These are phyloP conservation scores for Nephelium lappaceum DNA, from an alignment of 345 rosid species.

Conservation along the genomic window DNA sequence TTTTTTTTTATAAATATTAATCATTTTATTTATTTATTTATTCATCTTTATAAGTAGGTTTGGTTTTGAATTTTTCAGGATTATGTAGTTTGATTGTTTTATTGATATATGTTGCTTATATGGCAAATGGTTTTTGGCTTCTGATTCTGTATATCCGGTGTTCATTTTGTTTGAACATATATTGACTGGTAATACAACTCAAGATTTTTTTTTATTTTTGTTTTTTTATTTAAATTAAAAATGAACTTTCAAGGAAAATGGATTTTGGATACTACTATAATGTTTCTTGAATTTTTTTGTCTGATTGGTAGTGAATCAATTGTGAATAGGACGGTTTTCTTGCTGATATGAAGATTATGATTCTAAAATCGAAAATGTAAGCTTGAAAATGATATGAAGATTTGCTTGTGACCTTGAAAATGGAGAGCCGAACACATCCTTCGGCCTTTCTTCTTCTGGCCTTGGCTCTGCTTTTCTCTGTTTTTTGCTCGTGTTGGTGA, in stretches of 20 bases:
- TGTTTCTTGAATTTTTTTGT: neutral
- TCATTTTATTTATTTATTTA: neutral
- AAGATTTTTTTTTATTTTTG: neutral
- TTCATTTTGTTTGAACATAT: neutral
- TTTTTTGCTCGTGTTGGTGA: conserved; percentile 6
- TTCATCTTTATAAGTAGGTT: neutral
- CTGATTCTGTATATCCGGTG: neutral
- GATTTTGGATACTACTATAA: neutral
- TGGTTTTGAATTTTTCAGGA: neutral
- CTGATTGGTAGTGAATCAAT: neutral
- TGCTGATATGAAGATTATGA: neutral
- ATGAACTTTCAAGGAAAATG: too few relatives aligned
- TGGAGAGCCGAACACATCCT: neutral
- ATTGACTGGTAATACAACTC: neutral
- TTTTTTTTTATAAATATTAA: neutral
- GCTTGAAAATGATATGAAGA: too few relatives aligned
- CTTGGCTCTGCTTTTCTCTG: conserved; percentile 7
- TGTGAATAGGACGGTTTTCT: neutral
- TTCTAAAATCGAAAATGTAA: neutral
- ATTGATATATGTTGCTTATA: conserved; percentile 6
- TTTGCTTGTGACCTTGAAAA: neutral
- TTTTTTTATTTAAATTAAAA: too few relatives aligned
- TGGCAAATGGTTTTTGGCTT: conserved; percentile 8
- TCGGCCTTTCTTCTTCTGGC: neutral
- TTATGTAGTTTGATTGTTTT: conserved; percentile 5